Conservation (phyloP, 2,329 filamentous ascomycete genomes). For the Curvularia sp. region DNA sequence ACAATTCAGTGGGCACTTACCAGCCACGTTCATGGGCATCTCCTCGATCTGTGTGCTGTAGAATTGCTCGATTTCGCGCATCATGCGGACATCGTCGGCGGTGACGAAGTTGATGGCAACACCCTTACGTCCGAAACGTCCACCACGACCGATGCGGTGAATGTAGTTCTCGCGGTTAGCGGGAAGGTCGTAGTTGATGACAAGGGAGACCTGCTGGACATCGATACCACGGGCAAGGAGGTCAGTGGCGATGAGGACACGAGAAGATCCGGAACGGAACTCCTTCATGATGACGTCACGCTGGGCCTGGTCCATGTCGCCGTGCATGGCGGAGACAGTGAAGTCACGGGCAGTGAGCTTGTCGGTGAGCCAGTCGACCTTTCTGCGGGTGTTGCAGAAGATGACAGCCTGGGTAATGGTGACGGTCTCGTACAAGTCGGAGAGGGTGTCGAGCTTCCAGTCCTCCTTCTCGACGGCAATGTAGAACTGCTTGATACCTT, state of each 20-base stretch:
- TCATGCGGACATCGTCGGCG: conserved; percentile 98
- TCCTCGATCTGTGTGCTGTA: conserved; percentile 99
- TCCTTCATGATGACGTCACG: conserved; percentile 99
- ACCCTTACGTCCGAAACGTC: conserved; percentile 99
- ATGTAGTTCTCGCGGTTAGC: conserved; percentile 99
- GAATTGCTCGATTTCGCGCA: conserved; percentile 99
- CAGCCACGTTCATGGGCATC: conserved; percentile 94
- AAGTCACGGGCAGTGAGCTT: conserved; percentile 99
- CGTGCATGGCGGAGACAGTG: conserved; percentile 99
- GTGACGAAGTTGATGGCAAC: conserved; percentile 99
- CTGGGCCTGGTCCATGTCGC: conserved; percentile 97
- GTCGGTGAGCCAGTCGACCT: conserved; percentile 99
- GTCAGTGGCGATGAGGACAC: conserved; percentile 98
- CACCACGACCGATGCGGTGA: conserved; percentile 98
- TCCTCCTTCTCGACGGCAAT: conserved; percentile 99
- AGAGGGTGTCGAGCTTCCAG: conserved; percentile 99
- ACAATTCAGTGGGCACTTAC: conserved; percentile 51
- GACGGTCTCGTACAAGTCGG: conserved; percentile 98
- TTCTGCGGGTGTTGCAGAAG: conserved; percentile 99
- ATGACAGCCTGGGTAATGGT: conserved; percentile 99
- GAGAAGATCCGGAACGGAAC: conserved; percentile 97
- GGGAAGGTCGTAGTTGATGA: conserved; percentile 99
- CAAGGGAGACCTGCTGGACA: conserved; percentile 98
- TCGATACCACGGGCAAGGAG: conserved; percentile 99
- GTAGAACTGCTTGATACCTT: conserved; percentile 99